Percentiles rank a stretch among this genome's conserved stretches.
These are phyloP conservation scores for Globisporangium splendens DNA, from an alignment of 352 stramenopile species.

Conservation along the genomic window DNA sequence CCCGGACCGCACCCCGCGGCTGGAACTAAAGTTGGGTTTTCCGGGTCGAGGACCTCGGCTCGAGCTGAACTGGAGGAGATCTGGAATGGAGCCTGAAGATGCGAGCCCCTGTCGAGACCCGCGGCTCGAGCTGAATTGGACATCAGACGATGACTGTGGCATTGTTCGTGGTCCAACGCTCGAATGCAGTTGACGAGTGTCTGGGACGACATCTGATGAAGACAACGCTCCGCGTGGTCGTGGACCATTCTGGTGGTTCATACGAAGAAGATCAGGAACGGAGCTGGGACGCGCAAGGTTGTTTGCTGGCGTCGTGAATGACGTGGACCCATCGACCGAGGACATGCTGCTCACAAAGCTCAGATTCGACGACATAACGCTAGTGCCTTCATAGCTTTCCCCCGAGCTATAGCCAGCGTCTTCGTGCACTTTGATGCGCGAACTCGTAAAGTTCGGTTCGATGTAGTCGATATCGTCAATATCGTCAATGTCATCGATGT, in stretches of 20 bases:
- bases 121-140: neutral
- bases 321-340: conserved; percentile 6
- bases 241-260: too few relatives aligned
- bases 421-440: conserved; percentile 7
- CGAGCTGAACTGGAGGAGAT: neutral
- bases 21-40: too few relatives aligned
- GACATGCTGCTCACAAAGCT: conserved; percentile 13
- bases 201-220: too few relatives aligned
- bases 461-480: conserved; percentile 9
- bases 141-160: neutral
- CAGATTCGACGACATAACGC: conserved; percentile 9
- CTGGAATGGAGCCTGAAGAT: too few relatives aligned
- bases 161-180: too few relatives aligned
- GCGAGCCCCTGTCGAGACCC: too few relatives aligned
- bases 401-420: conserved; percentile 9
- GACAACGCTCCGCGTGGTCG: too few relatives aligned
- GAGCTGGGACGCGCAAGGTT: too few relatives aligned
- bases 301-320: neutral
- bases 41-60: neutral
- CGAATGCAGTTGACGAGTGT: too few relatives aligned
- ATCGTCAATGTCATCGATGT: conserved; percentile 1
- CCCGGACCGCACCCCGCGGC: neutral
- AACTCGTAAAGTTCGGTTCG: conserved; percentile 7
- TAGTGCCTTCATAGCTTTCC: conserved; percentile 17
- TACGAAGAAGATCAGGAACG: too few relatives aligned